Conservation (phyloP, 2,329 filamentous ascomycete species). For the Pyrenophora tritici-repentis region DNA sequence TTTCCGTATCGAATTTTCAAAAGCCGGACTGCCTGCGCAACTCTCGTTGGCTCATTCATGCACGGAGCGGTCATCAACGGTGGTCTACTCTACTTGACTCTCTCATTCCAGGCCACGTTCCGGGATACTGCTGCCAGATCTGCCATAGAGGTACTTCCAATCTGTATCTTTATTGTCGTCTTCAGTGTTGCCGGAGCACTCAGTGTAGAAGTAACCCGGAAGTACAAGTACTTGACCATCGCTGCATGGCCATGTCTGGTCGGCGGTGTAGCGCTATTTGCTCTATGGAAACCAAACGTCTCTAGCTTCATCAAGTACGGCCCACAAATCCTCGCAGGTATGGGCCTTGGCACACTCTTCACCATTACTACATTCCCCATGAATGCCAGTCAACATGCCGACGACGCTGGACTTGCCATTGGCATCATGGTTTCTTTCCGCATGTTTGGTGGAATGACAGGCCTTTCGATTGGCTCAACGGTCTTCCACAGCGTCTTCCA, state of each 20-base stretch:
- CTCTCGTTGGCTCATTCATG: constrained; percentile 58
- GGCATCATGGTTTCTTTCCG: constrained; percentile 45
- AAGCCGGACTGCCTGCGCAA: constrained; percentile 54
- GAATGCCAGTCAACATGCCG: constrained; percentile 44
- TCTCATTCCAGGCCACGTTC: constrained; percentile 47
- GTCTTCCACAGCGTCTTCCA: constrained; percentile 33
- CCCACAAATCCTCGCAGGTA: constrained; percentile 16
- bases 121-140: constrained; percentile 38
- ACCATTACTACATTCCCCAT: constrained; percentile 27
- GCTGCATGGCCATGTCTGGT: constrained; percentile 63
- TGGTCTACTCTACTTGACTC: constrained; percentile 45
- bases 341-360: constrained; percentile 16
- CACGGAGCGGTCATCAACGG: constrained; percentile 57
- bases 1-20: constrained; percentile 51
- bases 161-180: constrained; percentile 51
- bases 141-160: constrained; percentile 44
- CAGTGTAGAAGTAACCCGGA: constrained; percentile 50
- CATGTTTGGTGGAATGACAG: constrained; percentile 47
- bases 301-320: background rate
- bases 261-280: constrained; percentile 60
- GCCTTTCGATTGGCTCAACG: constrained; percentile 44
- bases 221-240: constrained; percentile 64
- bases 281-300: constrained; percentile 32
- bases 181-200: constrained; percentile 5
- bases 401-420: constrained; percentile 45